Base-by-base conservation (phyloP, 345 rosid species). In the Moricandia moricandioides region DNA sequence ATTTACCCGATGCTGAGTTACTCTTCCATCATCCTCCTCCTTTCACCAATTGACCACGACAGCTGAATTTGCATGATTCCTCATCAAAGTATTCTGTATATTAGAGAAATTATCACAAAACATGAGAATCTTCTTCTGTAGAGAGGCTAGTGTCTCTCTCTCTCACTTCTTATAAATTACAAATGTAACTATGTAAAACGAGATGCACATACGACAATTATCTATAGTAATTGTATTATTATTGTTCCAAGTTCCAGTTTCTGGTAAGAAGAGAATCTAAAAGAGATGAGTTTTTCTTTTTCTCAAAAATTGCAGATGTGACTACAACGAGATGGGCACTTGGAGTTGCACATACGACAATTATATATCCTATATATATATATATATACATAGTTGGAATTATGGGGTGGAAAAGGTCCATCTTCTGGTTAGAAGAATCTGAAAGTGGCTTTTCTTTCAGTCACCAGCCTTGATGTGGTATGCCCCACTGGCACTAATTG, bases 1-100 rank as follows among this genome's bases (percentile, higher is more conserved):
- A 67, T 86, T 9, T 95, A 95, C 62, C 99, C 97, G 30, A 91
- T 95, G 91, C 93, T 88, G 52, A 86, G 91, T 80, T 91, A 91
- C 73, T 91, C 97, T 59, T 86, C 97, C 55, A 86, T 91, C 78
- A 85, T 95, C 69, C 91, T 91, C 45, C 29, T 83, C 1, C 87
- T 79, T 43, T 80, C 84, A 9, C 92, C 87, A 0, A 73, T 83
- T 16, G 81, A 73, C 24, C 24, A 21, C 57, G 70, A 66, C 74
- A 70, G 67, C 34, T 76, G 65, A 76, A 4, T 66, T 69, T 64
- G 56, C 65, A 2, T 59, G 39, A 24, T 9, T 43, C 49, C 65
- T 57, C 65, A 1, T 0, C 6, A 30, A 57, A 39, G 10, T 51
- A 7, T 63, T 40, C 69, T 64, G 34, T 64, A 13, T 26, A 26